A percentile compares a stretch with the other conserved stretches of the same genome.
These are phyloP conservation scores for Antitrichia curtipendula DNA, from an alignment of 225 moss, liverwort and hornwort species.

Conservation along the genomic window DNA sequence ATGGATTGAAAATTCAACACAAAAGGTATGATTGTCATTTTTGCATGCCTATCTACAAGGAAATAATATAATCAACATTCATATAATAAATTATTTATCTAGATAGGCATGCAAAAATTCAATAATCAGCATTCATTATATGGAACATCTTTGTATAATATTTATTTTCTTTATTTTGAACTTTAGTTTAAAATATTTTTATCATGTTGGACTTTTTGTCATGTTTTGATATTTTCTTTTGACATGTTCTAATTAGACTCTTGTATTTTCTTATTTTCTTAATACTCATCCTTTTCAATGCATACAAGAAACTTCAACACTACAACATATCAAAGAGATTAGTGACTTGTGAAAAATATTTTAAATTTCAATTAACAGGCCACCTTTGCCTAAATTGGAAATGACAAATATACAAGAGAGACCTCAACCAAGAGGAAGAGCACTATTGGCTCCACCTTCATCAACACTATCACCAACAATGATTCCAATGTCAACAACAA, in stretches of 20 bases:
- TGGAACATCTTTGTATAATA: not conserved
- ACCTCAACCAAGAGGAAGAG: constrained; percentile 19
- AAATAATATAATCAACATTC: too few species aligned
- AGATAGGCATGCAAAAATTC: too few species aligned
- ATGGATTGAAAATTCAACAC: constrained; percentile 11
- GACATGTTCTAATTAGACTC: not conserved
- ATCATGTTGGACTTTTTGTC: not conserved
- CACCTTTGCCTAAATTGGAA: not conserved
- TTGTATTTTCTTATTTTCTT: not conserved
- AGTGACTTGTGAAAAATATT: not conserved
- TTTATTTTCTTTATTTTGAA: not conserved
- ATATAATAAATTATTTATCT: too few species aligned
- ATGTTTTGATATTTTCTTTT: not conserved
- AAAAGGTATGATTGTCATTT: constrained; percentile 1
- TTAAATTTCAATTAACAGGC: not conserved
- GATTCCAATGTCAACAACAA: not conserved
- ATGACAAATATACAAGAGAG: not conserved
- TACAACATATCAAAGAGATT: not conserved
- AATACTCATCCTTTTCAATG: not conserved
- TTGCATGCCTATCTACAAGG: not conserved
- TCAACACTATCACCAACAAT: not conserved
- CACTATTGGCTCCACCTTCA: not conserved
- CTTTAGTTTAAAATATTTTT: not conserved
- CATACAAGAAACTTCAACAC: not conserved
- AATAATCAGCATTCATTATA: not conserved